Conservation (phyloP, 2,329 filamentous ascomycete species). For the Pyricularia sp. region DNA sequence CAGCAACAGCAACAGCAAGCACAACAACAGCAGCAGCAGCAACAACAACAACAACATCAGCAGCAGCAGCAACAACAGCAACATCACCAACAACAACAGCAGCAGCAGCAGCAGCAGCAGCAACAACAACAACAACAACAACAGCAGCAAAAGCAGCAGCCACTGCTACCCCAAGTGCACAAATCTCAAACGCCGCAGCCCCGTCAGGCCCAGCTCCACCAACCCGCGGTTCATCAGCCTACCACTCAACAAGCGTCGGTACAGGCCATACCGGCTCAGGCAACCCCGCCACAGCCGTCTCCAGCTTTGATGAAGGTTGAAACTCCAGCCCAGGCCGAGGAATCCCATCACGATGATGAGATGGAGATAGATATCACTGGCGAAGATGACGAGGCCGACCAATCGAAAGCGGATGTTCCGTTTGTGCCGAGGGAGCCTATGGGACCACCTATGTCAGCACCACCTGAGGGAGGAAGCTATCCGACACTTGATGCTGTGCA, state of each 20-base stretch:
- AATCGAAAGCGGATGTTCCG: constrained; percentile 37
- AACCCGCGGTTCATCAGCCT: constrained; percentile 7
- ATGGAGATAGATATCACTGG: constrained; percentile 39
- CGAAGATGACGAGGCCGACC: constrained; percentile 26
- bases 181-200: constrained; percentile 20
- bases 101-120: constrained; percentile 13
- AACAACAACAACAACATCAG: constrained; percentile 15
- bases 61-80: constrained; percentile 21
- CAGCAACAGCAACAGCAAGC: constrained; percentile 24
- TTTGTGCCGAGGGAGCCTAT: constrained; percentile 45
- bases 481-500: constrained; percentile 56
- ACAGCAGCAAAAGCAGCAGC: constrained; percentile 24
- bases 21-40: constrained; percentile 16
- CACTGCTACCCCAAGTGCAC: constrained; percentile 16
- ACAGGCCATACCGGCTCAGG: constrained; percentile 5
- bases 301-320: constrained; percentile 18
- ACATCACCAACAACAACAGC: constrained; percentile 22
- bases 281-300: constrained; percentile 7
- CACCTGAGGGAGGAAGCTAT: constrained; percentile 55
- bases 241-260: constrained; percentile 16
- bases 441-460: constrained; percentile 52
- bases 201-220: constrained; percentile 5
- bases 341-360: constrained; percentile 33
- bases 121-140: constrained; percentile 20
- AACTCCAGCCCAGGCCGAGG: constrained; percentile 11